phyloP scores from a whole-genome alignment of 2,329 filamentous ascomycete genomes.

The Colletotrichum sp. region DNA sequence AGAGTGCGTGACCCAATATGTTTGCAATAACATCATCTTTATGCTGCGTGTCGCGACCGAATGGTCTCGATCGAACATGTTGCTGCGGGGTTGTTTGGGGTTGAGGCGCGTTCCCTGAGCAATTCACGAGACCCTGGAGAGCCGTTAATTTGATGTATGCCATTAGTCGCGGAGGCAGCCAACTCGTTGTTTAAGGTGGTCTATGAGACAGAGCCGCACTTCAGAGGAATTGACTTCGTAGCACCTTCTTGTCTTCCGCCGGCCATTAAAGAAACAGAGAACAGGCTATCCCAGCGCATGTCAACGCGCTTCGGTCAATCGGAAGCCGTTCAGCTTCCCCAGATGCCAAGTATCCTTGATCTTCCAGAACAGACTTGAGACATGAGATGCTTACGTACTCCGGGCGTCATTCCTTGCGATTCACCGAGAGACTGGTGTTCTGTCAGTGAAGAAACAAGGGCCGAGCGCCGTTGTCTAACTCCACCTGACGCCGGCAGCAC shows the following conservation, averaged over 20 bases:
- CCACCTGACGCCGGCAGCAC: not conserved
- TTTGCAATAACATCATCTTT: not conserved
- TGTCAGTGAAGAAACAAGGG: not conserved
- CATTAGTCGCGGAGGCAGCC: not conserved
- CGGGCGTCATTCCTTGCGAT: not conserved
- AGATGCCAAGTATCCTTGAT: not conserved
- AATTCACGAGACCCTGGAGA: not conserved
- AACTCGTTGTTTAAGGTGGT: not conserved
- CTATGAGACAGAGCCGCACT: not conserved
- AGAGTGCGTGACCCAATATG: not conserved
- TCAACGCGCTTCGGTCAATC: not conserved
- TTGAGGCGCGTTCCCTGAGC: not conserved
- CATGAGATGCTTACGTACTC: not conserved
- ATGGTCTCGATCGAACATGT: not conserved
- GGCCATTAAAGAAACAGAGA: not conserved
- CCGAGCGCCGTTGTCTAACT: conserved; percentile 4
- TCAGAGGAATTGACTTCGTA: not conserved
- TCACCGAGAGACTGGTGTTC: not conserved
- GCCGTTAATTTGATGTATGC: not conserved
- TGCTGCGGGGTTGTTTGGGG: not conserved
- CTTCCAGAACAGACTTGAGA: not conserved
- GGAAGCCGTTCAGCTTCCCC: not conserved
- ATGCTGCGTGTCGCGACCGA: not conserved
- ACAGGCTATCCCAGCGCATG: not conserved
- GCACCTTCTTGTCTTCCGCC: not conserved